Conservation (phyloP, 2,329 filamentous ascomycete genomes). For the Thermothelomyces thermophilus region DNA sequence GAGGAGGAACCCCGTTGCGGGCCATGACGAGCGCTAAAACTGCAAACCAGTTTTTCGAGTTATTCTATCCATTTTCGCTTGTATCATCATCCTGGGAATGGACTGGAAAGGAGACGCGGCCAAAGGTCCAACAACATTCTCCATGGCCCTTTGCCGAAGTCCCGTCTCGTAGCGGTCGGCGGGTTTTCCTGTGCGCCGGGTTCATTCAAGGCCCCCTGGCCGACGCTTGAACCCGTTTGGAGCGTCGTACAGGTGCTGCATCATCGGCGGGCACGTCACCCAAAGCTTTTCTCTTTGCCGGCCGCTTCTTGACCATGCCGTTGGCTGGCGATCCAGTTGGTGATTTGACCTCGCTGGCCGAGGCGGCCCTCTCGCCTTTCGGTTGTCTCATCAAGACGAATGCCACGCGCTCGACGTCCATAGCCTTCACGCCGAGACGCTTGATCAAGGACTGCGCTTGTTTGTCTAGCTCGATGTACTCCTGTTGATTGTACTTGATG, state of each 20-base stretch:
- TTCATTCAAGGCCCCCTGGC: background rate
- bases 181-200: slow-evolving; percentile 14
- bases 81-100: slow-evolving; percentile 14
- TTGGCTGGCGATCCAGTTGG: slow-evolving; percentile 11
- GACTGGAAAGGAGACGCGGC: slow-evolving; percentile 19
- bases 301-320: slow-evolving; percentile 9
- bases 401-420: slow-evolving; percentile 63
- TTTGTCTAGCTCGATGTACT: slow-evolving; percentile 54
- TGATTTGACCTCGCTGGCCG: slow-evolving; percentile 2
- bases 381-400: slow-evolving; percentile 55
- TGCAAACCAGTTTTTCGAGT: slow-evolving; percentile 14
- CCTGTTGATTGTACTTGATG: slow-evolving; percentile 64
- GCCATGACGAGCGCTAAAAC: background rate
- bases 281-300: slow-evolving; percentile 20
- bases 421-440: slow-evolving; percentile 49
- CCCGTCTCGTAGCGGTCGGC: slow-evolving; percentile 9
- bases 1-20: slow-evolving; percentile 19
- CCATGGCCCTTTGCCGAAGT: slow-evolving; percentile 17
- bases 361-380: background rate
- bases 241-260: slow-evolving; percentile 18
- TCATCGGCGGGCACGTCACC: slow-evolving; percentile 15
- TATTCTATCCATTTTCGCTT: slow-evolving; percentile 13
- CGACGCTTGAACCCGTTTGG: slow-evolving; percentile 23
- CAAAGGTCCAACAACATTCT: slow-evolving; percentile 7
- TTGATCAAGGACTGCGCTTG: slow-evolving; percentile 37